Conservation (phyloP, 495 filamentous ascomycete genomes). For the Penicillium flavigenum region DNA sequence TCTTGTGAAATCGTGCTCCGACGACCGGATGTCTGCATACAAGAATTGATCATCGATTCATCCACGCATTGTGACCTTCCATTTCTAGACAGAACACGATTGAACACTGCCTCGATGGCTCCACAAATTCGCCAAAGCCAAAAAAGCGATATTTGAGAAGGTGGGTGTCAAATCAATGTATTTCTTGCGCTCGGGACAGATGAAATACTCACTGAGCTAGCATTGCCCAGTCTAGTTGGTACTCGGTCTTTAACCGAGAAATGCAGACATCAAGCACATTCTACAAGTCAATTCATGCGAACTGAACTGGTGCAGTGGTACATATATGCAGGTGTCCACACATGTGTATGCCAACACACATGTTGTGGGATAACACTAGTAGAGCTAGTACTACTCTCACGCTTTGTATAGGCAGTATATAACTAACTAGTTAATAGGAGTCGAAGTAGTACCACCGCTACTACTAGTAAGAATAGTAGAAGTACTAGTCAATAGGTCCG, state of each 20-base stretch:
- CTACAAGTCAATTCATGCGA: no score
- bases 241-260: not conserved
- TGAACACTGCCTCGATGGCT: not conserved
- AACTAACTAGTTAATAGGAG: no score
- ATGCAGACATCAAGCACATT: not conserved
- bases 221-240: not conserved
- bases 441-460: no score
- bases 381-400: no score
- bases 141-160: not conserved
- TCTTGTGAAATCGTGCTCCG: not conserved
- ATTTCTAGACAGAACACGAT: not conserved
- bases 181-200: not conserved
- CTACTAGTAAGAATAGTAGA: no score
- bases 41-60: not conserved
- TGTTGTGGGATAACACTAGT: no score
- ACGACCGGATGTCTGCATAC: not conserved
- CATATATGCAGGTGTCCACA: no score
- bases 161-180: no score
- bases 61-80: not conserved
- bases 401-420: no score
- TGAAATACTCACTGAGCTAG: not conserved
- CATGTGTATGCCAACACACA: no score
- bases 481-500: no score
- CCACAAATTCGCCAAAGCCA: not conserved
- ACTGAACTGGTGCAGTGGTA: no score